phyloP scores from a whole-genome alignment of 805 yeast genomes.

The Metschnikowia noctiluminum region DNA sequence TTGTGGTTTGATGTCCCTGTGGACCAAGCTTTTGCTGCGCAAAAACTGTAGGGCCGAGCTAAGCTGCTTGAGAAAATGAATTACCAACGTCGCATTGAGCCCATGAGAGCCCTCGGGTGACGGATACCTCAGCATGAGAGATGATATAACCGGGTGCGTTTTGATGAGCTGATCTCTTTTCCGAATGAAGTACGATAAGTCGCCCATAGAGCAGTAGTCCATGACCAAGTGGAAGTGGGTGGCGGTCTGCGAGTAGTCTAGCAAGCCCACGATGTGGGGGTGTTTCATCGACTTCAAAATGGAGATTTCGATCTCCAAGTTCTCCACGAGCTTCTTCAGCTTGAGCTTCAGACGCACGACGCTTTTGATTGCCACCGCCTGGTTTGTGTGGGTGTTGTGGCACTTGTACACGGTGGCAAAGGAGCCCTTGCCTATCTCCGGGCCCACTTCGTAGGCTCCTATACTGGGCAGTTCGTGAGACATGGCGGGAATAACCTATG shows the following conservation, averaged over 20 bases:
- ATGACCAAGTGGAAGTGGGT: slow-evolving; percentile 83
- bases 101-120: slow-evolving; percentile 77
- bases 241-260: slow-evolving; percentile 78
- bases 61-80: slow-evolving; percentile 84
- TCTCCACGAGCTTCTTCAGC: slow-evolving; percentile 84
- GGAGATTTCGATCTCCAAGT: slow-evolving; percentile 87
- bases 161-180: slow-evolving; percentile 66
- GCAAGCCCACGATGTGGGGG: slow-evolving; percentile 85
- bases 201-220: slow-evolving; percentile 97
- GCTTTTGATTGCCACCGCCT: slow-evolving; percentile 83
- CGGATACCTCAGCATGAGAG: slow-evolving; percentile 78
- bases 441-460: slow-evolving; percentile 58
- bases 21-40: slow-evolving; percentile 81
- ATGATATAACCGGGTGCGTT: slow-evolving; percentile 74
- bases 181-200: slow-evolving; percentile 81
- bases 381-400: slow-evolving; percentile 46
- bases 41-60: slow-evolving; percentile 80
- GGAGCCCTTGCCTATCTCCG: slow-evolving; percentile 92
- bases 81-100: slow-evolving; percentile 68
- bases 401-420: slow-evolving; percentile 96
- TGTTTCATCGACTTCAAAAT: slow-evolving; percentile 85
- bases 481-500: too few relatives aligned
- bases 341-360: slow-evolving; percentile 79
- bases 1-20: slow-evolving; percentile 95
- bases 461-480: slow-evolving; percentile 2